Evolutionary conservation across 1,284 basidiomycete genomes (phyloP), one percentile per base, ranked within the genome.

Genomic region (Cutaneotrichosporon daszewskae): DNA sequence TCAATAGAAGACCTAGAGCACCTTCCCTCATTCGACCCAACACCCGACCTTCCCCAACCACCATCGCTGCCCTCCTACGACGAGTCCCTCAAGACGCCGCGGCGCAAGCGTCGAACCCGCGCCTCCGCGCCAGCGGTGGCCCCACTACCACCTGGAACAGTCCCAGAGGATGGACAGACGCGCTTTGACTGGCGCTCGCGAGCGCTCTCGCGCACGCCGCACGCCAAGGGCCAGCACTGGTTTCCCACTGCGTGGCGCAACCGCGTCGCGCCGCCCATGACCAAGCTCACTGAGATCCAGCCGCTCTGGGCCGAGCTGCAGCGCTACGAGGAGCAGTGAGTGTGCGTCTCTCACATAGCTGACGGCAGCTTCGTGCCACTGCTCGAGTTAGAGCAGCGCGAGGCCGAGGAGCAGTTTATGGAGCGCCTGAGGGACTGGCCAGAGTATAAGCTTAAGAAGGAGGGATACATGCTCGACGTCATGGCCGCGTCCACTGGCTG

Each of bases 401-500:
- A 84, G 55, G 79, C 78, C 29, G 79, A 82, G 53, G 72, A 50
- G 8, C 41, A 60, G 13, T 62, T 84, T 24, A 74, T 75, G 22
- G 74, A 81, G 47, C 77, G 87, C 26, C 72, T 89, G 13, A 71
- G 77, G 1, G 78, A 75, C 18, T 87, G 84, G 84, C 72, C 78
- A 1, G 49, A 81, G 5, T 71, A 76, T 20, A 74, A 77, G 31
- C 70, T 88, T 29, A 68, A 74, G 47, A 68, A 76, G 19, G 82
- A 84, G 57, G 86, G 86, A 0, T 87, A 83, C 61, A 79, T 80
- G 43, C 57, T 87, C 22, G 80, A 79, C 0, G 78, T 73, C 12
- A 66, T 87, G 28, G 74, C 68, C 11, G 83, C 45, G 18, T 24
- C 14, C n/a, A 24, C 38, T 1, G 37, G 41, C 10, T 51, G 42